These are phyloP conservation scores for Rhynchosporium graminicola DNA, from an alignment of 2,329 filamentous ascomycete species.

Conservation along the genomic window DNA sequence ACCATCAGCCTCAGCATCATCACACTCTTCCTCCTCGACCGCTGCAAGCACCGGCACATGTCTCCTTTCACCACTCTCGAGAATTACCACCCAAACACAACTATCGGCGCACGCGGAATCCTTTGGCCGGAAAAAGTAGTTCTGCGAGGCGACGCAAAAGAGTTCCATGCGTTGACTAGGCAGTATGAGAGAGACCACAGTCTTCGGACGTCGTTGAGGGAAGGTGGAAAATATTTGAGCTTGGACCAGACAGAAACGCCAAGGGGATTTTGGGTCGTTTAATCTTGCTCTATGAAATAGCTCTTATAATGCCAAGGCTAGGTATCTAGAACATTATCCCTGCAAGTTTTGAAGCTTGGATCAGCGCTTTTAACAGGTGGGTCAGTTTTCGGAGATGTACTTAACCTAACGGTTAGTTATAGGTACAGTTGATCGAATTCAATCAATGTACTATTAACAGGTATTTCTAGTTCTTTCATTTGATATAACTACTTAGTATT, in stretches of 20 bases:
- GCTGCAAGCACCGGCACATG: not conserved
- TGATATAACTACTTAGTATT: too few relatives aligned
- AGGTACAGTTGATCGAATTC: too few relatives aligned
- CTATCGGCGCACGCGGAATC: not conserved
- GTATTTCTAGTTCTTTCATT: too few relatives aligned
- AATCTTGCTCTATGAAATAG: not conserved
- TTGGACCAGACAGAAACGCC: not conserved
- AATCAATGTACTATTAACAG: too few relatives aligned
- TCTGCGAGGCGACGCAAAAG: constrained; percentile 14
- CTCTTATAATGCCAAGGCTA: not conserved
- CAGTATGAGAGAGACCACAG: constrained; percentile 10
- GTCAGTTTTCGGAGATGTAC: too few relatives aligned
- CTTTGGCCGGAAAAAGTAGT: constrained; percentile 17
- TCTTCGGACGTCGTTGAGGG: constrained; percentile 2
- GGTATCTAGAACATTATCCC: not conserved
- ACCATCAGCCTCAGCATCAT: not conserved
- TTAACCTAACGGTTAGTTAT: too few relatives aligned
- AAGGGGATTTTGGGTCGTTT: not conserved
- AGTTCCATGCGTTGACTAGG: constrained; percentile 12
- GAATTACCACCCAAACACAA: not conserved
- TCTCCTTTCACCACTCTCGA: not conserved
- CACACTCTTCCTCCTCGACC: constrained; percentile 6
- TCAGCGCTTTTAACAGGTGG: not conserved
- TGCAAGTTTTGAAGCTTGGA: constrained; percentile 3
- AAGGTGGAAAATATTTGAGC: not conserved